Evolutionary conservation across 352 stramenopile genomes (phyloP), one percentile per base, ranked within the genome.

Genomic region (Phytophthora sojae): DNA sequence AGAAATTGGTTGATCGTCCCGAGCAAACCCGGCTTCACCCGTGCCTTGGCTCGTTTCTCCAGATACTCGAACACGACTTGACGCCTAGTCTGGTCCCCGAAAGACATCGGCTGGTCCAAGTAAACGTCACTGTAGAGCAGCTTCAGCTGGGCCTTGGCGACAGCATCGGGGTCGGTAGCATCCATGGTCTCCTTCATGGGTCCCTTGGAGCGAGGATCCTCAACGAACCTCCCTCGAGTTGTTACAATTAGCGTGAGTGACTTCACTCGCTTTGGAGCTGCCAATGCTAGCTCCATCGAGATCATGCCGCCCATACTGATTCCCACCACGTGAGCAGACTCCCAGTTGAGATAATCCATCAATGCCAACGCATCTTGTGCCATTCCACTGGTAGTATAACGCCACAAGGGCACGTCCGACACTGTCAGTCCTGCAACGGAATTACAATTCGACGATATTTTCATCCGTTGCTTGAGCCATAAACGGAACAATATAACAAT

Each of bases 281-380:
- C 55, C 14, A 69, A 59, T 3, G 79, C 82, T 15, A 90, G 76
- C 60, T 90, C 82, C 25, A 74, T 57, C 1, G 80, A 78, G 67
- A 90, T 90, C 82, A 90, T 90, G 0, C 75, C 72, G n/a, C 78
- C 78, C 75, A 83, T 81, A 23, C 74, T 85, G 52, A 86, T 61
- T 1, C 79, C 79, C 3, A 70, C 76, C 39, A 86, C 42, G n/a
- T 86, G 79, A 4, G 70, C 74, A 42, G 37, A 61, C 11, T 71
- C 52, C 83, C 81, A 91, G 3, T 73, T 57, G 42, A 90, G 71
- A 32, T 82, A 62, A 25, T 87, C 73, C 73, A 90, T 79, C 19
- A 91, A 47, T 6, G 73, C 70, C 14, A 89, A 71, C 23, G 69
- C 67, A 51, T 91, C 83, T 23, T 75, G 53, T 14, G 83, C 81